phyloP scores from a whole-genome alignment of 345 rosid genomes.

The Camelina laxa region DNA sequence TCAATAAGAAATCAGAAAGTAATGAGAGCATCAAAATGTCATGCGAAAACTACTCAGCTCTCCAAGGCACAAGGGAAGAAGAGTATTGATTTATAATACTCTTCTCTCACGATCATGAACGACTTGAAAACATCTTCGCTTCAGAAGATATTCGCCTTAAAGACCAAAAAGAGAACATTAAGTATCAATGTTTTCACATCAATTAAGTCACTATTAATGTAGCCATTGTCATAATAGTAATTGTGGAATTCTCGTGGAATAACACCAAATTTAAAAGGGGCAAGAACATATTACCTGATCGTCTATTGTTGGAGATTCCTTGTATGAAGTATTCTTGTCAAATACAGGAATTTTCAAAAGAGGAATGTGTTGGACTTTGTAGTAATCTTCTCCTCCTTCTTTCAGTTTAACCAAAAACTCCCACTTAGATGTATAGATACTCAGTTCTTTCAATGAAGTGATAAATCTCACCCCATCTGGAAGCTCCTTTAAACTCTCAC shows the following conservation, averaged over 20 bases:
- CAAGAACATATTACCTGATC: background rate
- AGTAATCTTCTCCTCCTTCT: constrained; percentile 48
- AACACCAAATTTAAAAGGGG: background rate
- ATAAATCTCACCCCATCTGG: constrained; percentile 37
- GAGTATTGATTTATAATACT: no score
- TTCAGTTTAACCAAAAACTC: background rate
- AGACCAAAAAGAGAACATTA: no score
- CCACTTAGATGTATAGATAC: background rate
- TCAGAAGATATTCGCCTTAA: no score
- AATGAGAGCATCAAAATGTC: background rate
- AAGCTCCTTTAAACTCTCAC: constrained; percentile 35
- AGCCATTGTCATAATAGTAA: no score
- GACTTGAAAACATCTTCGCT: no score
- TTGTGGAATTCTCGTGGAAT: background rate
- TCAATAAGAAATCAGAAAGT: background rate
- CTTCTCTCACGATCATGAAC: no score
- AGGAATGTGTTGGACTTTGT: constrained; percentile 48
- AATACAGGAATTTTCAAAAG: background rate
- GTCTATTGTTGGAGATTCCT: background rate
- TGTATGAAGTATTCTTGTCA: background rate
- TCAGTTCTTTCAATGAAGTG: constrained; percentile 33
- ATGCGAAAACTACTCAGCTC: no score
- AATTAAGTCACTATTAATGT: no score
- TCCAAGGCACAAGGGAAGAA: no score
- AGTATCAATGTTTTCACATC: no score